phyloP scores from a whole-genome alignment of 495 filamentous ascomycete genomes.

The Penicillium antarcticum region DNA sequence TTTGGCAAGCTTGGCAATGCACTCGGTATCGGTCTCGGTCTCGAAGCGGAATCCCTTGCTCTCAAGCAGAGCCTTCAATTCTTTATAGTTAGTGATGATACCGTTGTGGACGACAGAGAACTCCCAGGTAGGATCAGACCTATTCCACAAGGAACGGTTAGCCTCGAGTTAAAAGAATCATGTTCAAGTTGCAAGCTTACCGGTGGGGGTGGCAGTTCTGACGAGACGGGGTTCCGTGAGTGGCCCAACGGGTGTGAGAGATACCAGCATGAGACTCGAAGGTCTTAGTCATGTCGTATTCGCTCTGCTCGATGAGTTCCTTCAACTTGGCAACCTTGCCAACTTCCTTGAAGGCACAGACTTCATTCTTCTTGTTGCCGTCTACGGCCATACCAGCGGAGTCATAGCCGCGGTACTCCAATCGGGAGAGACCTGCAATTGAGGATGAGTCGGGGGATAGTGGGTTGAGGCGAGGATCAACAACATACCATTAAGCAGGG shows the following conservation, averaged over 20 bases:
- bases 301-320: slow-evolving; percentile 79
- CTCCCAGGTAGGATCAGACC: slow-evolving; percentile 84
- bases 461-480: neutral
- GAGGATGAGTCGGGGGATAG: slow-evolving; percentile 3
- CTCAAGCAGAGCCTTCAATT: slow-evolving; percentile 88
- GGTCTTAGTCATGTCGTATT: slow-evolving; percentile 81
- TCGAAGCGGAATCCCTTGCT: slow-evolving; percentile 97
- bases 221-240: slow-evolving; percentile 90
- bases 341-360: slow-evolving; percentile 96
- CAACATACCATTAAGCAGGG: slow-evolving; percentile 84
- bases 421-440: slow-evolving; percentile 66
- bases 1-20: slow-evolving; percentile 97
- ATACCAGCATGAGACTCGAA: slow-evolving; percentile 98
- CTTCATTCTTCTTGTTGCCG: slow-evolving; percentile 97
- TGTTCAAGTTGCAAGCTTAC: slow-evolving; percentile 48
- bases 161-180: neutral
- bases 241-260: slow-evolving; percentile 98
- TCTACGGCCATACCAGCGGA: slow-evolving; percentile 95
- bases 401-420: slow-evolving; percentile 97
- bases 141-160: slow-evolving; percentile 14
- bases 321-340: slow-evolving; percentile 97
- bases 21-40: slow-evolving; percentile 98
- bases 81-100: slow-evolving; percentile 99
- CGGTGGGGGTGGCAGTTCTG: slow-evolving; percentile 97
- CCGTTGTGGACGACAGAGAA: slow-evolving; percentile 98